Conservation (phyloP, 2,329 filamentous ascomycete species). For the Scleromitrula shiraiana region DNA sequence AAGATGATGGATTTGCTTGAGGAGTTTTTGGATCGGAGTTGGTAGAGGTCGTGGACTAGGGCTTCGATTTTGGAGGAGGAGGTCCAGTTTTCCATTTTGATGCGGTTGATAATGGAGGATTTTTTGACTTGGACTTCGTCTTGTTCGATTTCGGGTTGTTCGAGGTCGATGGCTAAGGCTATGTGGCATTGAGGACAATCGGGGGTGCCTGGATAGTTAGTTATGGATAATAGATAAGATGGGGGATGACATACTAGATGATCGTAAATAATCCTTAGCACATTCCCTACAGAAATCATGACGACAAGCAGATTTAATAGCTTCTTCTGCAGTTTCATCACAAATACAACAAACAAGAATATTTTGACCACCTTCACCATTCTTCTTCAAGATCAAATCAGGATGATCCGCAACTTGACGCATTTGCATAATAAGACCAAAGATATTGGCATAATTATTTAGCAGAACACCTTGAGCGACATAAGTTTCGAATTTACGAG, state of each 20-base stretch:
- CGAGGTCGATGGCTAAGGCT: conserved; percentile 78
- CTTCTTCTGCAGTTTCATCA: conserved; percentile 91
- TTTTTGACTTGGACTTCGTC: conserved; percentile 84
- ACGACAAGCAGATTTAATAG: conserved; percentile 82
- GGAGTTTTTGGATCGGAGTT: conserved; percentile 82
- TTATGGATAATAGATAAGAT: not conserved
- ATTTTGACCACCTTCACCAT: conserved; percentile 79
- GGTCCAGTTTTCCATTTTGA: conserved; percentile 98
- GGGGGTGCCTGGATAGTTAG: conserved; percentile 38
- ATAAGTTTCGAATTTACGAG: conserved; percentile 89
- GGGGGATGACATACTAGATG: conserved; percentile 53
- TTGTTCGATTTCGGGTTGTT: conserved; percentile 92
- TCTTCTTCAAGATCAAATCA: conserved; percentile 85
- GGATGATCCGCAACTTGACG: conserved; percentile 95
- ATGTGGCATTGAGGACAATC: conserved; percentile 93
- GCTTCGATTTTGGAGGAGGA: conserved; percentile 98
- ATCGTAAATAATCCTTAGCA: conserved; percentile 70
- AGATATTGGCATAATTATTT: conserved; percentile 98
- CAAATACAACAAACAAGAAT: conserved; percentile 89
- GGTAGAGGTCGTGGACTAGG: conserved; percentile 88
- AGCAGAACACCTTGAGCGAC: conserved; percentile 89
- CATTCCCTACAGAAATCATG: conserved; percentile 87
- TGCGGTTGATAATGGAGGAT: conserved; percentile 94
- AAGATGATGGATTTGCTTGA: conserved; percentile 97
- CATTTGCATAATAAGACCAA: conserved; percentile 99